Evolutionary conservation across 1,139 yeast genomes (phyloP).

Genomic region (Diutina mesorugosa): DNA sequence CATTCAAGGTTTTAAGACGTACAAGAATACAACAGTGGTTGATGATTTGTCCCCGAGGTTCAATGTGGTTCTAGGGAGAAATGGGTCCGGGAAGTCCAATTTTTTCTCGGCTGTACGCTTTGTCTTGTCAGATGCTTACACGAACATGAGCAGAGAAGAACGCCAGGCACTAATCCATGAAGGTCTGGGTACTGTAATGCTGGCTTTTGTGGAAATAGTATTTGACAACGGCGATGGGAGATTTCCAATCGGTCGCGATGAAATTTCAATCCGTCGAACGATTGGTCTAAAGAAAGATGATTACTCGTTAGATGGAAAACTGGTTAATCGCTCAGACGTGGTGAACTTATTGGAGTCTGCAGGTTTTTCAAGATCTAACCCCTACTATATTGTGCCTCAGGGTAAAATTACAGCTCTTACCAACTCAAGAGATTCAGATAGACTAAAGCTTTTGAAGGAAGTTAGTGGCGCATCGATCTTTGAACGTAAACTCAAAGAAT

Average conservation of each 20-base stretch:
- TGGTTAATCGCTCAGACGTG: slow-evolving; percentile 72
- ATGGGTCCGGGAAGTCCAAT: slow-evolving; percentile 95
- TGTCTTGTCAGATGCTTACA: slow-evolving; percentile 83
- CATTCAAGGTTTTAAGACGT: slow-evolving; percentile 92
- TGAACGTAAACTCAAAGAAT: slow-evolving; percentile 69
- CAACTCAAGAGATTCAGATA: slow-evolving; percentile 75
- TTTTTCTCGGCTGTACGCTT: slow-evolving; percentile 93
- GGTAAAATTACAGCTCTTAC: slow-evolving; percentile 82
- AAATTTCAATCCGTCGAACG: slow-evolving; percentile 70
- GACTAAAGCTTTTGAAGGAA: slow-evolving; percentile 69
- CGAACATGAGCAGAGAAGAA: slow-evolving; percentile 79
- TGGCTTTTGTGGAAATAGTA: slow-evolving; percentile 83
- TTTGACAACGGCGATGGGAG: slow-evolving; percentile 75
- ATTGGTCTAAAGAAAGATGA: slow-evolving; percentile 91
- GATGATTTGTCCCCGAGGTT: slow-evolving; percentile 69
- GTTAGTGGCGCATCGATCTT: slow-evolving; percentile 94
- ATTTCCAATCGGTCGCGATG: slow-evolving; percentile 57
- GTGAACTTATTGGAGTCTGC: slow-evolving; percentile 81
- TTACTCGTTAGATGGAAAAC: slow-evolving; percentile 64
- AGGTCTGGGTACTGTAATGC: slow-evolving; percentile 85
- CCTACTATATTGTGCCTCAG: slow-evolving; percentile 95
- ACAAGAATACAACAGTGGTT: slow-evolving; percentile 70
- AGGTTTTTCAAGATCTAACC: slow-evolving; percentile 83
- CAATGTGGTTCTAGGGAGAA: slow-evolving; percentile 88
- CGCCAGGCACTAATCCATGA: slow-evolving; percentile 82